phyloP scores from a whole-genome alignment of 495 filamentous ascomycete genomes.

The Zalerion maritima region DNA sequence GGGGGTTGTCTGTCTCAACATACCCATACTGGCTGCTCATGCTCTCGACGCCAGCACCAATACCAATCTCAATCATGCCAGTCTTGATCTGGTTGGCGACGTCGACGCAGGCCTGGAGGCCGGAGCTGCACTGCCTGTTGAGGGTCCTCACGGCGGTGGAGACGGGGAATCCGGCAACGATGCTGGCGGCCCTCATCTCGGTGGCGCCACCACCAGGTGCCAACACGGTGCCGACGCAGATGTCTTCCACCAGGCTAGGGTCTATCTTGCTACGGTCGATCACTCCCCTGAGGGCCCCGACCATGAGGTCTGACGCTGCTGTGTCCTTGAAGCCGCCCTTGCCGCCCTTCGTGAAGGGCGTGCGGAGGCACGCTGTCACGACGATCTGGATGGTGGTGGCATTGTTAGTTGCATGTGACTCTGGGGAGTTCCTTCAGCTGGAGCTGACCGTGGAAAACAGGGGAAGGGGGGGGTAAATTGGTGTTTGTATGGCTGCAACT shows the following conservation, averaged over 20 bases:
- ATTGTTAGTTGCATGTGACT: not conserved
- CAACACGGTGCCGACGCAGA: conserved; percentile 83
- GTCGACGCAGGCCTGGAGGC: conserved; percentile 80
- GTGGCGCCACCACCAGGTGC: conserved; percentile 90
- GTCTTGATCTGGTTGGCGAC: conserved; percentile 78
- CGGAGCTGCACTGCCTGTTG: conserved; percentile 85
- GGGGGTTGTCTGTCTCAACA: conserved; percentile 10
- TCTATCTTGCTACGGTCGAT: conserved; percentile 75
- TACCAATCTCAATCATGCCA: conserved; percentile 91
- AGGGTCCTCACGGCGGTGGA: conserved; percentile 64
- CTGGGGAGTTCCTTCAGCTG: not conserved
- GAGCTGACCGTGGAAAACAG: conserved; percentile 4
- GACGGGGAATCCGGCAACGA: conserved; percentile 85
- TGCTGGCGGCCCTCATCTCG: conserved; percentile 83
- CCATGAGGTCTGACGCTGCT: conserved; percentile 68
- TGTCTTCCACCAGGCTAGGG: conserved; percentile 73
- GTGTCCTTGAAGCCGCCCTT: conserved; percentile 96
- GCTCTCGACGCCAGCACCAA: conserved; percentile 94
- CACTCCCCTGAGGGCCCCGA: conserved; percentile 65
- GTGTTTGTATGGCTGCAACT: not conserved
- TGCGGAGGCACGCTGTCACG: conserved; percentile 83
- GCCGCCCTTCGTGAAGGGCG: conserved; percentile 80
- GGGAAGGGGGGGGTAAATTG: not conserved
- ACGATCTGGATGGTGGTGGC: conserved; percentile 46
- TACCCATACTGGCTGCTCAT: conserved; percentile 89